Evolutionary conservation across 2,329 filamentous ascomycete species (phyloP).

Genomic region (Sporothrix brunneoviolacea): DNA sequence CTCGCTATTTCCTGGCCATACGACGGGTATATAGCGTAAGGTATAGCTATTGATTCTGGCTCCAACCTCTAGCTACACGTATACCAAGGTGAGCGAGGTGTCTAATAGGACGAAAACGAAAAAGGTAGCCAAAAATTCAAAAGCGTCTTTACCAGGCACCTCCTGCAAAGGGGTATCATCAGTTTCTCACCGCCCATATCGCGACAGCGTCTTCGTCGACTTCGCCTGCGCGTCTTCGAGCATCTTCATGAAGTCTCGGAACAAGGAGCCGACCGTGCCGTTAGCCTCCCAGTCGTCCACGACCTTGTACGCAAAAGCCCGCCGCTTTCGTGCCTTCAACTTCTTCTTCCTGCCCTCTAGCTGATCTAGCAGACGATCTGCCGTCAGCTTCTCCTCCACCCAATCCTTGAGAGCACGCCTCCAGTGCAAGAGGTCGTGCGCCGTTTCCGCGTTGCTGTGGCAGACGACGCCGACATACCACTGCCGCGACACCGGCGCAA

Average conservation of each 20-base stretch:
- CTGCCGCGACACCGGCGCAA: slow-evolving; percentile 31
- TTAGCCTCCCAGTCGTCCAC: slow-evolving; percentile 56
- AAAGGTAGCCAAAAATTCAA: too few species aligned
- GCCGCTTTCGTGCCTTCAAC: slow-evolving; percentile 52
- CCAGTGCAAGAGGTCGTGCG: slow-evolving; percentile 71
- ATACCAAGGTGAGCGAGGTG: too few species aligned
- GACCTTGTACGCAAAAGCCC: slow-evolving; percentile 55
- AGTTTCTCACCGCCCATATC: slow-evolving; percentile 13
- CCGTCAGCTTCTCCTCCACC: slow-evolving; percentile 56
- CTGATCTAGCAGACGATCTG: slow-evolving; percentile 46
- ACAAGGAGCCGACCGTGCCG: slow-evolving; percentile 55
- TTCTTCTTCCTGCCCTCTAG: slow-evolving; percentile 40
- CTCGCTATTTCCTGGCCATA: not conserved
- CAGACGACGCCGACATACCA: slow-evolving; percentile 36
- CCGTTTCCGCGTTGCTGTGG: slow-evolving; percentile 53
- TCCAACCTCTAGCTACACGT: too few species aligned
- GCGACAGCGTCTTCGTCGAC: slow-evolving; percentile 17
- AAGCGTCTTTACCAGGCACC: too few species aligned
- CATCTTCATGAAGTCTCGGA: slow-evolving; percentile 57
- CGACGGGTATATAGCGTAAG: too few species aligned
- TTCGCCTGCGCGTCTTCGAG: slow-evolving; percentile 51
- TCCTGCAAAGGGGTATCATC: too few species aligned
- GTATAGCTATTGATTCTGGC: not conserved
- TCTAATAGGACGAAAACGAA: too few species aligned
- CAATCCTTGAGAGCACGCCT: slow-evolving; percentile 65